phyloP scores from a whole-genome alignment of 2,329 filamentous ascomycete species.

The Colletotrichum liaoningense region DNA sequence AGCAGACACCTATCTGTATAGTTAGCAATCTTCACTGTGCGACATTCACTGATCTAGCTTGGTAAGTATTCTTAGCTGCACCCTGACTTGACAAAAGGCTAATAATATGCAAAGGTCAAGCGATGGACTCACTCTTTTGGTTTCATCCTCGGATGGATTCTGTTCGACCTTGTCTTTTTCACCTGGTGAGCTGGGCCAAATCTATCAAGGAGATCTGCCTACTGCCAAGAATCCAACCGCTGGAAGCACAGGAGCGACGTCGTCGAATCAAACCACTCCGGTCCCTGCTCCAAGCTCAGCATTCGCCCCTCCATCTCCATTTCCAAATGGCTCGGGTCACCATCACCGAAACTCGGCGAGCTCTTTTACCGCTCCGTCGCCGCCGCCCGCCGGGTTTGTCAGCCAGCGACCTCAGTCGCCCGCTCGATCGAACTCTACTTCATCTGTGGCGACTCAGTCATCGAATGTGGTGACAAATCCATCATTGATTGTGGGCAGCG shows the following conservation, averaged over 20 bases:
- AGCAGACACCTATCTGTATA: constrained; percentile 91
- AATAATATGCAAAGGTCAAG: constrained; percentile 52
- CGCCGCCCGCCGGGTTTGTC: constrained; percentile 67
- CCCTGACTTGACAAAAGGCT: background rate
- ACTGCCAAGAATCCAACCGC: constrained; percentile 56
- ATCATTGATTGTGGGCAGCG: constrained; percentile 79
- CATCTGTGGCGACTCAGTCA: constrained; percentile 78
- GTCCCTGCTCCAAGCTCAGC: constrained; percentile 76
- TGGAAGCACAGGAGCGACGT: constrained; percentile 40
- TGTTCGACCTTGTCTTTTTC: constrained; percentile 91
- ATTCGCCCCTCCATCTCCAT: constrained; percentile 72
- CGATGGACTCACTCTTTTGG: constrained; percentile 73
- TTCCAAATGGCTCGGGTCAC: constrained; percentile 58
- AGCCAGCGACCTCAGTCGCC: constrained; percentile 80
- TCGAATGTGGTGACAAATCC: constrained; percentile 79
- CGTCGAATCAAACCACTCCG: constrained; percentile 73
- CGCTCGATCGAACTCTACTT: constrained; percentile 85
- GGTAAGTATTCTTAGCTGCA: constrained; percentile 68
- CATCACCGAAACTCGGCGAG: constrained; percentile 69
- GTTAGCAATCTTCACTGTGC: constrained; percentile 98
- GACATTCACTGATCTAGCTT: constrained; percentile 95
- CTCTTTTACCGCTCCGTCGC: constrained; percentile 69
- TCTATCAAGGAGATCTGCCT: constrained; percentile 78
- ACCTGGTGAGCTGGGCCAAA: constrained; percentile 84
- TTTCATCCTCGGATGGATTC: constrained; percentile 98